Evolutionary conservation across 148 eudicot species (phyloP).

Genomic region (Camellia japonica): DNA sequence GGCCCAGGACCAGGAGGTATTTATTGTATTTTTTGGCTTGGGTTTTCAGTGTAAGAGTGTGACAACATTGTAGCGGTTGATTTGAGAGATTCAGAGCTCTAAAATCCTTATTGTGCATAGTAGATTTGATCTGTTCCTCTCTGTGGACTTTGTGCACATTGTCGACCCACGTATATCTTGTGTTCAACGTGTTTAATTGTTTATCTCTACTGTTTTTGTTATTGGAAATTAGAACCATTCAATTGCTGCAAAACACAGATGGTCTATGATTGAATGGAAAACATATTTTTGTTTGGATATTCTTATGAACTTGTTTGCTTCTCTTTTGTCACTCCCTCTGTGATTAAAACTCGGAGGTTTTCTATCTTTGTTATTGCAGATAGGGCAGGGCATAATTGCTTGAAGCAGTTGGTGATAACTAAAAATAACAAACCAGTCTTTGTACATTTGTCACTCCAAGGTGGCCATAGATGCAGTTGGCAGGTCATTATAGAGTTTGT

Average conservation of each 20-base stretch:
- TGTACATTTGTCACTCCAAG: conserved; percentile 29
- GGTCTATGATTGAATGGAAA: background rate
- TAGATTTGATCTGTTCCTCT: no score
- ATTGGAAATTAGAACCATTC: no score
- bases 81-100: no score
- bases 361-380: conserved; percentile 21
- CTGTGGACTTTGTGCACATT: no score
- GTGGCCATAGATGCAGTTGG: conserved; percentile 14
- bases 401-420: background rate
- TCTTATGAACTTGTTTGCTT: background rate
- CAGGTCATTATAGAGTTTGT: conserved; percentile 11
- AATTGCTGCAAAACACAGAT: background rate
- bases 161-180: no score
- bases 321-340: background rate
- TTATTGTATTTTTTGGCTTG: no score
- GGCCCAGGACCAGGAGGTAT: no score
- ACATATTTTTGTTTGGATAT: background rate
- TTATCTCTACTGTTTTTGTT: no score
- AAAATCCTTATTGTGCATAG: no score
- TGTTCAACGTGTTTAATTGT: no score
- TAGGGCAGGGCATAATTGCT: conserved; percentile 7
- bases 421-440: background rate
- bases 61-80: no score
- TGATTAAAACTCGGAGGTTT: background rate
- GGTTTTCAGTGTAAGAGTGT: no score